Evolutionary conservation across 2,329 filamentous ascomycete species (phyloP).

Genomic region (Boeremia lycopersici): DNA sequence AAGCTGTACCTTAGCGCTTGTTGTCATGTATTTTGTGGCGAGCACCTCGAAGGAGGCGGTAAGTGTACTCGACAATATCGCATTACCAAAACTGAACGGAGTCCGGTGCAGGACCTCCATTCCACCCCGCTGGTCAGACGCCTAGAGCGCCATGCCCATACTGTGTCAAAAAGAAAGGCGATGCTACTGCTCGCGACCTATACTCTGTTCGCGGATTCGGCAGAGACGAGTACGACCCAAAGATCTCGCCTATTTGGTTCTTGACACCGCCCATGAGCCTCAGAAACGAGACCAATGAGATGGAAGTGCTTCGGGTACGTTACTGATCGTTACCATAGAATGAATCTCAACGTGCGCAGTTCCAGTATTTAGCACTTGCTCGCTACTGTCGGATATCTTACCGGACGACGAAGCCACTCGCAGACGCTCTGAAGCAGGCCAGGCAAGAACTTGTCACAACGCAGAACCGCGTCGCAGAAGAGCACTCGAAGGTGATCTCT

Average conservation of each 20-base stretch:
- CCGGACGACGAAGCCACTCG: slow-evolving; percentile 25
- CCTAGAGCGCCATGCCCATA: slow-evolving; percentile 54
- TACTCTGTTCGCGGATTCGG: slow-evolving; percentile 54
- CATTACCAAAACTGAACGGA: not conserved
- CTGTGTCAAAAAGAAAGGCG: slow-evolving; percentile 48
- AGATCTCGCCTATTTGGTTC: slow-evolving; percentile 53
- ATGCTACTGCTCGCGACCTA: slow-evolving; percentile 45
- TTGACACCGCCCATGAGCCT: slow-evolving; percentile 53
- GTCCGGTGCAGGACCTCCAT: slow-evolving; percentile 49
- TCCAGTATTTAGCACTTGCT: slow-evolving; percentile 51
- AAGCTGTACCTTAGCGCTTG: slow-evolving; percentile 57
- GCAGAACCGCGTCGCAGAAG: slow-evolving; percentile 44
- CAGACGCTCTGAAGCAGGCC: slow-evolving; percentile 16
- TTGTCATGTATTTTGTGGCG: slow-evolving; percentile 56
- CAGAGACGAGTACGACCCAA: slow-evolving; percentile 50
- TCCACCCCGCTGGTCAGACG: slow-evolving; percentile 49
- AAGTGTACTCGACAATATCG: slow-evolving; percentile 19
- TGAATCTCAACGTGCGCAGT: slow-evolving; percentile 43
- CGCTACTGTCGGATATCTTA: slow-evolving; percentile 35
- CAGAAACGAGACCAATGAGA: slow-evolving; percentile 41
- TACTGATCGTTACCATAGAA: not conserved
- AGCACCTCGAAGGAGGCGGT: slow-evolving; percentile 58
- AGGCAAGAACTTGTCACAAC: slow-evolving; percentile 35
- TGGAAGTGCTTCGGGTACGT: slow-evolving; percentile 52
- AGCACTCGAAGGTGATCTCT: slow-evolving; percentile 39